Conservation (phyloP, 148 eudicot genomes). For the Nyssa sinensis region DNA sequence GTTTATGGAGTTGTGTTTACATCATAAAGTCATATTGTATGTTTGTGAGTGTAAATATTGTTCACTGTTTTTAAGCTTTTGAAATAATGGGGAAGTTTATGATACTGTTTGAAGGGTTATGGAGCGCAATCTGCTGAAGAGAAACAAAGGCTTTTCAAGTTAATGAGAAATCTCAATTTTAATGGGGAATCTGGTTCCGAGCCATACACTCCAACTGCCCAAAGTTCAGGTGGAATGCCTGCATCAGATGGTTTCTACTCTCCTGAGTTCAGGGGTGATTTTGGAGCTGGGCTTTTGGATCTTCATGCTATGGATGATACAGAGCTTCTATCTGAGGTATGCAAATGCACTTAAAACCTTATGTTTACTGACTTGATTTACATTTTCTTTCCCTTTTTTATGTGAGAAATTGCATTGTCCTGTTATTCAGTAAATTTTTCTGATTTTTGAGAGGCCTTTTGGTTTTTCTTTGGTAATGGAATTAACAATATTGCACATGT, state of each 20-base stretch:
- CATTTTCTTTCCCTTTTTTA: too few species aligned
- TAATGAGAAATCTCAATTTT: constrained; percentile 95
- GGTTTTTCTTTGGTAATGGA: too few species aligned
- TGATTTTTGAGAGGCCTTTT: too few species aligned
- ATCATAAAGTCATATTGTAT: too few species aligned
- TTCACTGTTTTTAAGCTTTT: not conserved
- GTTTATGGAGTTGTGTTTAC: not conserved
- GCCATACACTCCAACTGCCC: constrained; percentile 74
- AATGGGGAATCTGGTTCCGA: constrained; percentile 90
- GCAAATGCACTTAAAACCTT: not conserved
- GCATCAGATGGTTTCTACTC: constrained; percentile 67
- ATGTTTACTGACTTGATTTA: not conserved
- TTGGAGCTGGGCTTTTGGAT: constrained; percentile 98
- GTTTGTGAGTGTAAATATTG: not conserved
- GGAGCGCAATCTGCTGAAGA: constrained; percentile 98
- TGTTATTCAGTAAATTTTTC: too few species aligned
- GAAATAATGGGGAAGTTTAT: not conserved
- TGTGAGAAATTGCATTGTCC: not conserved
- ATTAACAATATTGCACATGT: too few species aligned
- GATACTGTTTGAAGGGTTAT: constrained; percentile 63
- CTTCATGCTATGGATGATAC: constrained; percentile 98
- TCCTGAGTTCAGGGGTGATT: constrained; percentile 91
- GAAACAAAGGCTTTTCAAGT: constrained; percentile 87
- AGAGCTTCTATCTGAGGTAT: constrained; percentile 94
- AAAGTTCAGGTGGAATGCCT: constrained; percentile 49